These are phyloP conservation scores for Globisporangium acanthophoron DNA, from an alignment of 352 stramenopile species.

Conservation along the genomic window DNA sequence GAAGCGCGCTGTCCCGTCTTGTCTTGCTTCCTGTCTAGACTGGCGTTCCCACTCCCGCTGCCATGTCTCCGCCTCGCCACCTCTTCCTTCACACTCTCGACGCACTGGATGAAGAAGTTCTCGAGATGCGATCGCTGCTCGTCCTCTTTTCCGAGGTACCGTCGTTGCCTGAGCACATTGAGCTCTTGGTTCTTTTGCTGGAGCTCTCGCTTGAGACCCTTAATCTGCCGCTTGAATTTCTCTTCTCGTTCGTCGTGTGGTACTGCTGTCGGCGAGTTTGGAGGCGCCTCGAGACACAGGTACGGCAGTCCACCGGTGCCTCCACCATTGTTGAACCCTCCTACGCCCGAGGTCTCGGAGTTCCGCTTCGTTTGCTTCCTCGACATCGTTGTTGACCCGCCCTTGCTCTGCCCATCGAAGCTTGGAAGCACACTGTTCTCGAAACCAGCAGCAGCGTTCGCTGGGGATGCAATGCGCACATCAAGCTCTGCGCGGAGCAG, in stretches of 20 bases:
- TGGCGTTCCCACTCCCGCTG: not conserved
- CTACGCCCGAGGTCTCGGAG: slow-evolving; percentile 2
- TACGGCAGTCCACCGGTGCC: slow-evolving; percentile 17
- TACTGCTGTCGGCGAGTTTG: slow-evolving; percentile 4
- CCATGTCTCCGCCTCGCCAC: slow-evolving; percentile 42
- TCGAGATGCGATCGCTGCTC: slow-evolving; percentile 48
- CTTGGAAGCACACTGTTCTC: slow-evolving; percentile 23
- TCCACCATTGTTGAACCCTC: not conserved
- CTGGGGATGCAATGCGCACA: slow-evolving; percentile 33
- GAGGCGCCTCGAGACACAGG: slow-evolving; percentile 24
- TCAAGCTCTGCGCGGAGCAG: slow-evolving; percentile 80
- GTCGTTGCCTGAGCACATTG: slow-evolving; percentile 30
- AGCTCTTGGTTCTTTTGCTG: slow-evolving; percentile 62
- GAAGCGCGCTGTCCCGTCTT: slow-evolving; percentile 10
- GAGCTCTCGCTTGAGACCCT: slow-evolving; percentile 57
- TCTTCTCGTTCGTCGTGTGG: slow-evolving; percentile 57
- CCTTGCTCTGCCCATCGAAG: slow-evolving; percentile 30
- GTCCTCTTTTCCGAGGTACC: slow-evolving; percentile 21
- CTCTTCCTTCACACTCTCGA: slow-evolving; percentile 82
- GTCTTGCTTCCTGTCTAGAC: slow-evolving; percentile 18
- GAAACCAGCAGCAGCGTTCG: slow-evolving; percentile 19
- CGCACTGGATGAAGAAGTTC: slow-evolving; percentile 73
- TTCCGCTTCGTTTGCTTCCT: slow-evolving; percentile 12
- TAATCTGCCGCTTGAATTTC: slow-evolving; percentile 64
- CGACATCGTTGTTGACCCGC: slow-evolving; percentile 5